Base-by-base conservation (phyloP, 257 asterid genomes). In the Scutellaria baicalensis region DNA sequence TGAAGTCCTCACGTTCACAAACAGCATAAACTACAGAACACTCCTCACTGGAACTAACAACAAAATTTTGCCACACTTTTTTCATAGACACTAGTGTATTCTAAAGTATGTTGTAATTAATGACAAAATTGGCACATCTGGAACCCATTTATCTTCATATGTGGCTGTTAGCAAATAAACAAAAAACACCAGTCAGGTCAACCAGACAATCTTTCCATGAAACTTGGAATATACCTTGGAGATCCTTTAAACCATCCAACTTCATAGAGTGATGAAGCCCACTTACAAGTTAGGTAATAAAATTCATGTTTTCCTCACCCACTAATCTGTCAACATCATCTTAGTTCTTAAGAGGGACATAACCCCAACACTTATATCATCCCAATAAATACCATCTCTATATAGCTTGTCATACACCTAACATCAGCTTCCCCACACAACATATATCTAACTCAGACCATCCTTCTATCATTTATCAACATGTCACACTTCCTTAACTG, bases 211-310 rank as follows among this genome's bases (percentile, higher is more conserved):
- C 67, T 70, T 68, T 27, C 23, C 63, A 57, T 23, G 69, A 27
- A 48, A 40, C 33, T 27, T 69, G 81, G 86, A 81, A 81, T 84
- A 79, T 84, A 45, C 89, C 83, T 5, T 36, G 7, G 61, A 80
- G 75, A 81, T 81, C 59, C 89, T 78, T 80, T 72, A 49, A 65
- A 80, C 82, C 80, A 60, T 60, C 66, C 73, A 74, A 68, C 68
- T 55, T 57, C 76, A 54, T 17, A 67, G 66, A 66, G 64, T 58
- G 59, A 58, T 54, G 66, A 58, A 47, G 62, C 54, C 71, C 78
- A 78, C 80, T 73, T 65, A 42, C 56, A 20, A 40, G 44, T 35
- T 72, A 48, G 74, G 57, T 61, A 66, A 44, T 36, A 49, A 42
- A 72, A n/a, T 70, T 72, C 74, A 44, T 38, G 64, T 39, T 39